Evolutionary conservation across 1,139 yeast genomes (phyloP).

Genomic region (Ogataea hybrid): DNA sequence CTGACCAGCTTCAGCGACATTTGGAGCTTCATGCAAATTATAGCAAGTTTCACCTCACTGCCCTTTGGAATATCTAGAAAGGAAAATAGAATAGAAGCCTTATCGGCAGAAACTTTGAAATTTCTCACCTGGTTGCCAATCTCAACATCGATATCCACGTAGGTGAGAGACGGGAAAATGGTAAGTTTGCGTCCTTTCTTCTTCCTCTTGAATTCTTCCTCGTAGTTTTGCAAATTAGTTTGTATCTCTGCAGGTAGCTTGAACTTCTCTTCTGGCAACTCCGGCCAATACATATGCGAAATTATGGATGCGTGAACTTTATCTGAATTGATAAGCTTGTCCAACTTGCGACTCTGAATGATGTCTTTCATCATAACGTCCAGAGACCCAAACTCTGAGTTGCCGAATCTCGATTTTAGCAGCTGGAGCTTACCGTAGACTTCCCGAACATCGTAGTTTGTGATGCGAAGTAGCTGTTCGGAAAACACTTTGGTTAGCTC

Average conservation of each 20-base stretch:
- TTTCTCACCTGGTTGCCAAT: constrained; percentile 42
- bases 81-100: constrained; percentile 60
- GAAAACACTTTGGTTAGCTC: constrained; percentile 73
- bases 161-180: constrained; percentile 60
- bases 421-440: constrained; percentile 46
- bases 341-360: constrained; percentile 46
- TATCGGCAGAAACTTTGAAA: constrained; percentile 62
- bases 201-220: constrained; percentile 36
- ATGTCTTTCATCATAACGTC: constrained; percentile 89
- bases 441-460: constrained; percentile 44
- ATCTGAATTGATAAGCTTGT: constrained; percentile 32
- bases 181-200: constrained; percentile 61
- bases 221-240: constrained; percentile 41
- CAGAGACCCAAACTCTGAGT: constrained; percentile 58
- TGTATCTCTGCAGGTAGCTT: constrained; percentile 45
- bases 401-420: constrained; percentile 67
- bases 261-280: constrained; percentile 40
- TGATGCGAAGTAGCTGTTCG: constrained; percentile 49
- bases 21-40: constrained; percentile 31
- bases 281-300: constrained; percentile 51
- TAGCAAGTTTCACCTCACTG: constrained; percentile 28
- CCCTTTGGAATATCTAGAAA: constrained; percentile 41
- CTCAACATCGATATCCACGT: constrained; percentile 57
- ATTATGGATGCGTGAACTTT: constrained; percentile 40
- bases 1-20: constrained; percentile 41